Evolutionary conservation across 2,329 filamentous ascomycete species (phyloP), one percentile per base, ranked within the genome.

Genomic region (Microdochium bolleyi): DNA sequence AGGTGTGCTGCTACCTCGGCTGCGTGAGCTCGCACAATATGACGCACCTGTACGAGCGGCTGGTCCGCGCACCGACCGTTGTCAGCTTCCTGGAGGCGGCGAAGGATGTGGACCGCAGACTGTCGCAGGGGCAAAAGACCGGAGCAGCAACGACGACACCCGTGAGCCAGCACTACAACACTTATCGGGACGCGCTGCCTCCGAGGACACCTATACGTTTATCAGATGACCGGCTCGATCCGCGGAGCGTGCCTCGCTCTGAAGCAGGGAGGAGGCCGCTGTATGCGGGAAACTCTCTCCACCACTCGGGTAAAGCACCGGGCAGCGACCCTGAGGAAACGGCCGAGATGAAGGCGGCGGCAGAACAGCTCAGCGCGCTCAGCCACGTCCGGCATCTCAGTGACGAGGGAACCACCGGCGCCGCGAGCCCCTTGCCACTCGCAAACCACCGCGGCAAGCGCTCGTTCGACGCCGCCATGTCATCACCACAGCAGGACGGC

Each of bases 341-440:
- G n/a, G 82, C 79, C 9, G 83, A 86, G 67, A 85, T 86, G 80
- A 80, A 85, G 58, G 81, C 85, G 64, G 83, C 83, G 21, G 83
- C 83, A 3, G 82, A 85, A 61, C 82, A 85, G 63, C 72, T 86
- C 5, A 85, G 85, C 60, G 82, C 82, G 1, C 64, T 86, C 44
- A 85, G 83, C 58, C 82, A 86, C 60, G 76, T 85, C 51, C 76
- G 82, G 2, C 80, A 80, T 55, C 62, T 74, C 19, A 79, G 76
- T 55, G 76, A 77, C 53, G 77, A 80, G 25, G 54, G 62, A 9
- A 54, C 60, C 19, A 55, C 56, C 16, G 19, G 19, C 5, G 27
- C 27, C 11, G 27, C 11, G 27, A 30, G 27, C 27, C 11, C 27
- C 41, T 46, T 19, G n/a, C 41, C 41, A 5, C n/a, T 24, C 22